These are phyloP conservation scores for Pichia sp. DNA, from an alignment of 1,139 yeast species.

Conservation along the genomic window DNA sequence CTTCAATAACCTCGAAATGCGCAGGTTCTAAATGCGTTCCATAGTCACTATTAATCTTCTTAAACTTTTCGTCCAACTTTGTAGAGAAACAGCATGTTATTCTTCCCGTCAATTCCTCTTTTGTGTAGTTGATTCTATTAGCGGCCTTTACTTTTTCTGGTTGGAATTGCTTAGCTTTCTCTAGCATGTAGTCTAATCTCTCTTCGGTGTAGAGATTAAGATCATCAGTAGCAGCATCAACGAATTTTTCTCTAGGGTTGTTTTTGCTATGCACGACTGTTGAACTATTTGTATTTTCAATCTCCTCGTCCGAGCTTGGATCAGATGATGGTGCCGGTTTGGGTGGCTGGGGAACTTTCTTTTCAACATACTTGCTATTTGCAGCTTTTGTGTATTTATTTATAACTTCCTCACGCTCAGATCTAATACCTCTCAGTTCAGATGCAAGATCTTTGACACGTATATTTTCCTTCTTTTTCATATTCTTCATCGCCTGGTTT, in stretches of 20 bases:
- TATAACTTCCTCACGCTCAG: not conserved
- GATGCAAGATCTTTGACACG: slow-evolving; percentile 4
- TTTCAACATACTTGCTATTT: not conserved
- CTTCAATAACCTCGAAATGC: slow-evolving; percentile 26
- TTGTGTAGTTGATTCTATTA: slow-evolving; percentile 47
- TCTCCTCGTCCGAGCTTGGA: not conserved
- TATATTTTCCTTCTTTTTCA: not conserved
- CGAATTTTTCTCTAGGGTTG: not conserved
- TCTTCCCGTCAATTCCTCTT: slow-evolving; percentile 49
- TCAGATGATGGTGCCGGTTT: too few relatives aligned
- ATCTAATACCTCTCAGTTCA: slow-evolving; percentile 6
- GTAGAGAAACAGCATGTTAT: slow-evolving; percentile 40
- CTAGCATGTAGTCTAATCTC: slow-evolving; percentile 23
- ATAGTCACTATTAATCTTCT: slow-evolving; percentile 24
- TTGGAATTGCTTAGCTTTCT: slow-evolving; percentile 20
- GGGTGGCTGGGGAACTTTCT: too few relatives aligned
- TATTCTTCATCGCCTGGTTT: not conserved
- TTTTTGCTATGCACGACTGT: not conserved
- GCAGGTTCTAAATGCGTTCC: slow-evolving; percentile 31
- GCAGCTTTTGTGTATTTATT: not conserved
- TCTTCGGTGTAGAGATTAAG: slow-evolving; percentile 13
- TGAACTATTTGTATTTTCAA: slow-evolving; percentile 12
- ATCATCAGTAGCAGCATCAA: slow-evolving; percentile 8
- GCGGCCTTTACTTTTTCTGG: slow-evolving; percentile 44
- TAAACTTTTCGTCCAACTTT: slow-evolving; percentile 22